These are phyloP conservation scores for Tephrocybe sp. DNA, from an alignment of 768 basidiomycete genomes.

Conservation along the genomic window DNA sequence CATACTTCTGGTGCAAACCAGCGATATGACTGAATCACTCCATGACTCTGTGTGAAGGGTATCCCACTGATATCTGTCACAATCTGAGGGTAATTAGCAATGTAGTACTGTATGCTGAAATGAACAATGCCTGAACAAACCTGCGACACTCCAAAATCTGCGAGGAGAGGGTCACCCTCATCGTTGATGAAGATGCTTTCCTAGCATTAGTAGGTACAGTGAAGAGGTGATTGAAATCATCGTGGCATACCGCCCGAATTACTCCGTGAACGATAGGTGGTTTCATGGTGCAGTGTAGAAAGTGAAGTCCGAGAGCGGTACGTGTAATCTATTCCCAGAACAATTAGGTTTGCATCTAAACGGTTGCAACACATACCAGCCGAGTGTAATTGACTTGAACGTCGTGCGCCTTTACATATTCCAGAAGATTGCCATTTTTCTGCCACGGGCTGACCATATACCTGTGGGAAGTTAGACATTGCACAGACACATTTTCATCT, in stretches of 20 bases:
- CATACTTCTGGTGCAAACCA: conserved; percentile 62
- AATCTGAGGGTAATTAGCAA: conserved; percentile 32
- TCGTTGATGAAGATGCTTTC: conserved; percentile 48
- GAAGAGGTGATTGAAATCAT: not conserved
- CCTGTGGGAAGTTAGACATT: conserved; percentile 24
- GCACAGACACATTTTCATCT: not conserved
- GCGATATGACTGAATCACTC: conserved; percentile 43
- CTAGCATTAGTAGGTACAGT: conserved; percentile 25
- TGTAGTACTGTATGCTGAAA: not conserved
- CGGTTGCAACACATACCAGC: conserved; percentile 33
- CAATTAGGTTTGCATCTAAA: not conserved
- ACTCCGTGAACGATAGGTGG: conserved; percentile 57
- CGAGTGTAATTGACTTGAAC: conserved; percentile 37
- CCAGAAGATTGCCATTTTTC: conserved; percentile 47
- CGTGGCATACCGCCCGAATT: conserved; percentile 45
- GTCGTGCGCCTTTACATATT: conserved; percentile 43
- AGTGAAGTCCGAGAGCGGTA: conserved; percentile 44
- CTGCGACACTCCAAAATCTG: conserved; percentile 59
- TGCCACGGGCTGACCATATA: conserved; percentile 64
- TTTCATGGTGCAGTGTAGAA: conserved; percentile 46
- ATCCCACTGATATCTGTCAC: conserved; percentile 58
- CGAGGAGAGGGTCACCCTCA: conserved; percentile 46
- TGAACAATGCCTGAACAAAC: conserved; percentile 23
- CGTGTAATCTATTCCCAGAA: conserved; percentile 37
- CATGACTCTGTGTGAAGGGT: conserved; percentile 54